Base-by-base conservation (phyloP, 148 eudicot genomes). In the Vaccinium myrtillus region DNA sequence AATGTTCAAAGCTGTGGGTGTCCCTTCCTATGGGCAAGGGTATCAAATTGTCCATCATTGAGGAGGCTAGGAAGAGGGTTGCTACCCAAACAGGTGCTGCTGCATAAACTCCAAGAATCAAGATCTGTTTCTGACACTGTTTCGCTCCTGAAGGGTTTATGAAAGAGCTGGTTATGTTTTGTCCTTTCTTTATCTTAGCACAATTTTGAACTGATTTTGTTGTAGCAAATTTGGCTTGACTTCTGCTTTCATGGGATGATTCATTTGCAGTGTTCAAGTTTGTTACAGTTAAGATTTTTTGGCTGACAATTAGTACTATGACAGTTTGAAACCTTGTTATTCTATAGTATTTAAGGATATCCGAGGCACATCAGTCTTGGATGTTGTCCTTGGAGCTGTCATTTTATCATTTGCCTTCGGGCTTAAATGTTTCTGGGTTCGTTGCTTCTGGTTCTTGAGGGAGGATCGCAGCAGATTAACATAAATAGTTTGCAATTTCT, bases 11-110 rank as follows among this genome's bases (percentile, higher is more conserved):
- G 86, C 91, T 89, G 0, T 91, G 93, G 91, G 87, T 91, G 48
- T 91, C 93, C 25, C 90, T 91, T 51, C 92, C 92, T 8, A 90
- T 88, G 89, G 92, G 92, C 73, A 90, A 88, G 85, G 92, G 92
- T 85, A 84, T 90, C 83, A 90, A 90, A 23, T 51, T 23, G 13
- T 69, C 92, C 36, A 90, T 90, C 91, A 90, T 90, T 6, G 25
- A 11, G 84, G 92, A 90, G 87, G 90, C 92, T 13, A 85, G 86
- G 3, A 50, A 50, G 59, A 87, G 90, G 92, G 79, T 55, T 25
- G 83, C 86, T 78, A 87, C 89, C 36, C 88, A 85, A 56, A 71
- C 83, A 2, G 80, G 85, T 59, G 83, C 90, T 16, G 82, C 82
- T 71, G 75, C 82, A 51, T 81, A 55, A 84, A 39, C 80, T 82